These are phyloP conservation scores for Dichotomocladium elegans DNA, from an alignment of 371 early-diverging fungal genomes.

Conservation along the genomic window DNA sequence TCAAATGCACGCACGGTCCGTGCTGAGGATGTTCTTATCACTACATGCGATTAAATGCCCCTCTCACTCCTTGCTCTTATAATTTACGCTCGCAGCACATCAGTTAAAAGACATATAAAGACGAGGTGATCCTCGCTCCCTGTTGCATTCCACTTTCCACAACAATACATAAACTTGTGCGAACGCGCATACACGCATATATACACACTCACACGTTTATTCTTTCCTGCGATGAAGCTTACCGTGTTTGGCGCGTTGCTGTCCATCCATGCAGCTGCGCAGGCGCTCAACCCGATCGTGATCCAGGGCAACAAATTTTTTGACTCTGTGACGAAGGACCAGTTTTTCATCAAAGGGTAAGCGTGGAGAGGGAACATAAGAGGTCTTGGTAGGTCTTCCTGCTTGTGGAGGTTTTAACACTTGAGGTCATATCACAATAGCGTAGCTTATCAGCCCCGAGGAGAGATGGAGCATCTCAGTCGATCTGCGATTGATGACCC, in stretches of 20 bases:
- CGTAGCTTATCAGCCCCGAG: conserved; percentile 74
- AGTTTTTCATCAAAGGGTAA: conserved; percentile 77
- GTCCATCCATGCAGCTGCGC: conserved; percentile 1
- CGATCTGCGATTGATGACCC: conserved; percentile 46
- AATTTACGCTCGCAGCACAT: too few species aligned
- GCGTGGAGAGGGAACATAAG: background rate
- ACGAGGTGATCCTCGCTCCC: background rate
- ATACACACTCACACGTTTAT: too few species aligned
- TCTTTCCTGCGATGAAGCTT: background rate
- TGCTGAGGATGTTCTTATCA: too few species aligned
- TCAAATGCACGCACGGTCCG: too few species aligned
- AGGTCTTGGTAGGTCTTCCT: too few species aligned
- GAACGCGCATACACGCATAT: too few species aligned
- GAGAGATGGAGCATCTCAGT: conserved; percentile 9
- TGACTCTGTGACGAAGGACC: conserved; percentile 64
- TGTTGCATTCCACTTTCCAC: too few species aligned
- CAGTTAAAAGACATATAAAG: background rate
- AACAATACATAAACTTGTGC: too few species aligned
- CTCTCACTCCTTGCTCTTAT: too few species aligned
- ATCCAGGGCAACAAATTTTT: conserved; percentile 75
- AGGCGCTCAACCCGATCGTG: conserved; percentile 54
- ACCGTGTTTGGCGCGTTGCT: background rate
- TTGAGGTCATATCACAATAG: conserved; percentile 15
- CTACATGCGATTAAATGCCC: too few species aligned
- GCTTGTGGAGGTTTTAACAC: too few species aligned